A percentile compares a stretch with the other conserved stretches of the same genome.
phyloP scores from a whole-genome alignment of 2,329 filamentous ascomycete genomes.

The Fusarium sp. region DNA sequence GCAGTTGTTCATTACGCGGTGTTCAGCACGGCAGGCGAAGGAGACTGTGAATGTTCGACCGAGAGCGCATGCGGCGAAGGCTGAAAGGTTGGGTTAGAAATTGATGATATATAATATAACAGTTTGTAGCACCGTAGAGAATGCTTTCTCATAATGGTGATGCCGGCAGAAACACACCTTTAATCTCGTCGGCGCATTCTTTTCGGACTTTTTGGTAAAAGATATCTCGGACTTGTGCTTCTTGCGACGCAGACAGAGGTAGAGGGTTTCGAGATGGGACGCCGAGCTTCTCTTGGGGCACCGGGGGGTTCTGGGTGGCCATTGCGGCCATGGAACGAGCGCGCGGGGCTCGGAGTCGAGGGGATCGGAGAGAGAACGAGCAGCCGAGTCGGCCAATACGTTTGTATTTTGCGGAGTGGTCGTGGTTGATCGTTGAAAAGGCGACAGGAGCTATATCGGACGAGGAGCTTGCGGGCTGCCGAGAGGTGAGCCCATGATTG shows the following conservation, averaged over 20 bases:
- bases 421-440: constrained; percentile 11
- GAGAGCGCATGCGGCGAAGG: constrained; percentile 90
- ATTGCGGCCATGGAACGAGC: constrained; percentile 49
- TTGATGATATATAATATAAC: neutral
- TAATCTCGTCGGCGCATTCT: constrained; percentile 82
- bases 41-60: constrained; percentile 88
- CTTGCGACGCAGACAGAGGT: constrained; percentile 84
- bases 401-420: neutral
- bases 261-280: constrained; percentile 81
- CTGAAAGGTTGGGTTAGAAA: constrained; percentile 59
- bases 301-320: constrained; percentile 52
- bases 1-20: constrained; percentile 91
- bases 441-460: constrained; percentile 37
- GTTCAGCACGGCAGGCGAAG: constrained; percentile 84
- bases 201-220: constrained; percentile 83
- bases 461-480: constrained; percentile 43
- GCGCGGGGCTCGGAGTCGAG: constrained; percentile 16
- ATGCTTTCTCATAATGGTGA: neutral
- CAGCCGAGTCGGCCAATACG: neutral
- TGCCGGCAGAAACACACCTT: constrained; percentile 63
- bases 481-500: constrained; percentile 45
- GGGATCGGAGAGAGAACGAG: neutral
- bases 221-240: constrained; percentile 82
- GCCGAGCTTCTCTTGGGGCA: constrained; percentile 52
- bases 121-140: neutral